Evolutionary conservation across 1,139 yeast species (phyloP).

Genomic region (Geotrichum bryndzae): DNA sequence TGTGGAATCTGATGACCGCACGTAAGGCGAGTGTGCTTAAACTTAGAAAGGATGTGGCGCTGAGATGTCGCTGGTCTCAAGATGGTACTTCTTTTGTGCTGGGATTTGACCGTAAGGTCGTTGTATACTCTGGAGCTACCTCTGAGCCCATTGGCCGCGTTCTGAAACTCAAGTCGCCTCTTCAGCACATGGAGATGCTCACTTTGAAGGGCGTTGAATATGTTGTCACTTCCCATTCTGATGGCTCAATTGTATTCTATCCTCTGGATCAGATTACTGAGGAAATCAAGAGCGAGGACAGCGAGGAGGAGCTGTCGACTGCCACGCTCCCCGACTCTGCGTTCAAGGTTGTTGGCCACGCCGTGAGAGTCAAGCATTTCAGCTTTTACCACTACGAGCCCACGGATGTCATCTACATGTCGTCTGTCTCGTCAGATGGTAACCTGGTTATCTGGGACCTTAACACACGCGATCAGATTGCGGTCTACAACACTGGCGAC

Average conservation of each 20-base stretch:
- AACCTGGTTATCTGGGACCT: slow-evolving; percentile 88
- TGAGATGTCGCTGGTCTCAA: slow-evolving; percentile 36
- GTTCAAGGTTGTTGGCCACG: slow-evolving; percentile 68
- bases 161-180: slow-evolving; percentile 46
- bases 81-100: slow-evolving; percentile 68
- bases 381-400: slow-evolving; percentile 46
- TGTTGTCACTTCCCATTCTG: slow-evolving; percentile 60
- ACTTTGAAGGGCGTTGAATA: slow-evolving; percentile 42
- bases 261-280: slow-evolving; percentile 33
- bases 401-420: slow-evolving; percentile 42
- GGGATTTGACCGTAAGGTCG: slow-evolving; percentile 60
- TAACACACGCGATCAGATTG: slow-evolving; percentile 64
- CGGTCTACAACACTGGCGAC: slow-evolving; percentile 90
- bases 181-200: slow-evolving; percentile 62
- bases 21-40: slow-evolving; percentile 84
- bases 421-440: slow-evolving; percentile 90
- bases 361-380: slow-evolving; percentile 77
- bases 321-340: slow-evolving; percentile 19
- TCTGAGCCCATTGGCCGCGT: slow-evolving; percentile 52
- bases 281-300: slow-evolving; percentile 23
- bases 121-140: slow-evolving; percentile 58
- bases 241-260: slow-evolving; percentile 64
- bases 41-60: slow-evolving; percentile 49
- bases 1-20: slow-evolving; percentile 98
- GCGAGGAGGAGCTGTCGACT: slow-evolving; percentile 30